phyloP scores from a whole-genome alignment of 345 rosid species.

The Chamaenerion angustifolium region DNA sequence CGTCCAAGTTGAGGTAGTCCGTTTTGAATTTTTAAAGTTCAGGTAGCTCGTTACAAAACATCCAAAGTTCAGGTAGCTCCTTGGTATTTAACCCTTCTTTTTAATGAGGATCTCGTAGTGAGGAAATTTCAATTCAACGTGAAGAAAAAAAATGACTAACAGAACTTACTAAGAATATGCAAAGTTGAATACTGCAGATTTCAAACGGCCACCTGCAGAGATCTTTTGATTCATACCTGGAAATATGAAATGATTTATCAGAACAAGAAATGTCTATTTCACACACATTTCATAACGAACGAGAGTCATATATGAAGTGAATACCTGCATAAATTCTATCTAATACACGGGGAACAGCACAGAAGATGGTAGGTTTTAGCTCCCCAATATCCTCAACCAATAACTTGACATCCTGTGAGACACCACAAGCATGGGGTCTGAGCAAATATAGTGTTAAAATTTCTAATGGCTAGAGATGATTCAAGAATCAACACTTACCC shows the following conservation, averaged over 20 bases:
- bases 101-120: too few species aligned
- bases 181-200: slow-evolving; percentile 45
- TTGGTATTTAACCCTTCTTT: too few species aligned
- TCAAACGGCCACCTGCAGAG: slow-evolving; percentile 49
- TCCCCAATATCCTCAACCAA: slow-evolving; percentile 79
- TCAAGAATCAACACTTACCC: slow-evolving; percentile 38
- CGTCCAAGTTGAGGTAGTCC: too few species aligned
- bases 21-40: too few species aligned
- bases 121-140: too few species aligned
- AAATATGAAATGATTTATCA: slow-evolving; percentile 3
- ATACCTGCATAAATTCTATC: slow-evolving; percentile 72
- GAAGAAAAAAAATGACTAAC: neutral
- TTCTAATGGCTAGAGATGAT: slow-evolving; percentile 2
- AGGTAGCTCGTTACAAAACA: too few species aligned
- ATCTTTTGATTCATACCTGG: slow-evolving; percentile 83
- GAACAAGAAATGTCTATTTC: neutral
- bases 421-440: slow-evolving; percentile 1
- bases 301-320: too few species aligned
- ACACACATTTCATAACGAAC: too few species aligned
- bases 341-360: slow-evolving; percentile 96
- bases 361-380: slow-evolving; percentile 80
- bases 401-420: slow-evolving; percentile 69
- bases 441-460: slow-evolving; percentile 4
- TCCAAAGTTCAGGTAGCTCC: too few species aligned
- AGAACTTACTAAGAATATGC: slow-evolving; percentile 65